Conservation (phyloP, 257 asterid genomes). For the Solanum chilense region DNA sequence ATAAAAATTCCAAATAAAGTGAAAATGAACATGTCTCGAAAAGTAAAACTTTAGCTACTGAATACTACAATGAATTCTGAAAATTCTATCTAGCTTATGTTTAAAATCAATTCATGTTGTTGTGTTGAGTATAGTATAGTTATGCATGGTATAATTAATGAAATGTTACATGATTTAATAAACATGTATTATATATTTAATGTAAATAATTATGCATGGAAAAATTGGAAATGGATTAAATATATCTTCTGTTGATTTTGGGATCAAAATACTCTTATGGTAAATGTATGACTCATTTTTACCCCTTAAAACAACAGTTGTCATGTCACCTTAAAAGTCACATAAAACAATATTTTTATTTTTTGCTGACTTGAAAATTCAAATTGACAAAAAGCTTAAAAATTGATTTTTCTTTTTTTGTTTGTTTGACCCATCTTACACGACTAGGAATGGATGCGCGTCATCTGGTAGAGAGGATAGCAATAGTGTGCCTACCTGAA, state of each 20-base stretch:
- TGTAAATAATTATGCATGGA: too few species aligned
- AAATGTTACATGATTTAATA: neutral
- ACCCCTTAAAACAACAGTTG: neutral
- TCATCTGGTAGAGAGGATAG: constrained; percentile 92
- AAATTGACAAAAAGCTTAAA: neutral
- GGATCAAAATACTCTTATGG: neutral
- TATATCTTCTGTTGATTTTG: neutral
- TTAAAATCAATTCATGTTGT: too few species aligned
- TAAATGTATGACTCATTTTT: neutral
- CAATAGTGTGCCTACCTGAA: constrained; percentile 60
- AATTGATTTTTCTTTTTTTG: neutral
- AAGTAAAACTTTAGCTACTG: neutral
- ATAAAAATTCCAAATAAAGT: neutral
- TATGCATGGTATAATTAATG: neutral
- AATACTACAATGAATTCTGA: too few species aligned
- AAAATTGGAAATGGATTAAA: neutral
- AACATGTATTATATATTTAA: too few species aligned
- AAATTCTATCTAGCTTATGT: neutral
- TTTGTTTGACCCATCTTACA: neutral
- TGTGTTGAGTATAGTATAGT: neutral
- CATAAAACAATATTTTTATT: too few species aligned
- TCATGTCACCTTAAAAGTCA: neutral
- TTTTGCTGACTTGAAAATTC: neutral
- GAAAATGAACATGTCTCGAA: neutral
- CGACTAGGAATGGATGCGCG: neutral